Base-by-base conservation (phyloP, 495 filamentous ascomycete genomes). In the Evernia prunastri region DNA sequence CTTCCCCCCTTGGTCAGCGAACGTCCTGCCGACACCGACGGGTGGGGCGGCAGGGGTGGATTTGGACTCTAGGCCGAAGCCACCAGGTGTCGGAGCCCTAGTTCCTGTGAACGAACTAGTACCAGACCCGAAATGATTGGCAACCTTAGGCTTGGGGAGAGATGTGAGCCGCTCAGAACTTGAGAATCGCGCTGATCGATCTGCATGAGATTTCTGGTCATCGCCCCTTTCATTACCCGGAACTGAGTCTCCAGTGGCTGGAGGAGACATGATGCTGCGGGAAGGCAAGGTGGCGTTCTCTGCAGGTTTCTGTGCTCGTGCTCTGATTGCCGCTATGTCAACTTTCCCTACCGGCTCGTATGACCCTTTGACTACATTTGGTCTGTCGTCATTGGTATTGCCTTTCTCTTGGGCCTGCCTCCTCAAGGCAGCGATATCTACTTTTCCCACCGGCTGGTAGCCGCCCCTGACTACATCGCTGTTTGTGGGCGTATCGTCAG, bases 361-460 rank as follows among this genome's bases (percentile, higher is more conserved):
- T 20, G 91, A 82, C 17, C 93, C 93, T 74, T 95, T 97, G 6
- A 97, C 89, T 7, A 84, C 81, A 7, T 85, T 81, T 7, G 93
- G 93, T 54, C 92, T 79, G 59, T 96, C 89, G 68, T 96, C 88
- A 51, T 82, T 76, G 20, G 78, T 66, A 42, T 72, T 63, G n/a
- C 82, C 79, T 3, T 77, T 72, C 56, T 88, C 84, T 66, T 86
- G 84, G 13, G 93, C 92, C 71, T 94, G 86, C 58, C 82, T 84
- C 57, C 92, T 82, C 60, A 97, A 86, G 5, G 90, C 91, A 43
- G 89, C 89, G 76, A 99, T 97, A 70, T 97, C 92, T 15, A 97
- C 89, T 75, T 96, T 97, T 13, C 95, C 95, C 65, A 99, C 81
- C 11, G 94, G 94, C 72, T 96, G 92, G 72, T 99, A 99, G n/a